Evolutionary conservation across 352 stramenopile species (phyloP), one percentile per base, ranked within the genome.

Genomic region (Peronospora farinosa): DNA sequence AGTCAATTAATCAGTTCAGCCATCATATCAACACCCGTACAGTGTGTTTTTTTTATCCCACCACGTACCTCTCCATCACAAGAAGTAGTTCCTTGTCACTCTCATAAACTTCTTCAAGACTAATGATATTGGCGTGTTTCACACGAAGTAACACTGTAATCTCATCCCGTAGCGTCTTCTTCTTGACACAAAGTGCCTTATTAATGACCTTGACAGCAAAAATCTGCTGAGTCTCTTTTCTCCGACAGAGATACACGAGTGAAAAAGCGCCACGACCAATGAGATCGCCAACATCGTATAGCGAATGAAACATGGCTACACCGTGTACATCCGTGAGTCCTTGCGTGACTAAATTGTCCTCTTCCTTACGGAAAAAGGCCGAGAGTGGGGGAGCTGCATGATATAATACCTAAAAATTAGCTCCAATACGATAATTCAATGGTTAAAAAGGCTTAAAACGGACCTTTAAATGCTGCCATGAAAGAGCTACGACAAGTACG

Each of bases 191-290:
- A 11, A 90, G 66, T 51, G 73, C 62, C 68, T 94, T 94, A 68
- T 94, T 90, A 52, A 94, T 94, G 42, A 92, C 79, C 45, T 94
- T 92, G 53, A 92, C 80, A 6, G 80, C 83, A 54, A 88, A 92
- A 43, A 90, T 63, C 60, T 92, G 70, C 60, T 84, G 72, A 17
- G 78, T 87, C 45, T 81, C 67, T 54, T 94, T 94, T 43, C 79
- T 61, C 31, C 80, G 74, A 47, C 83, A 94, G 36, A 89, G 63
- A 37, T 92, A 91, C 35, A 94, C 83, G 60, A 92, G 79, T 40
- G 83, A 94, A 54, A 92, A 83, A 43, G 78, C 80, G 12, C 83
- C 83, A 17, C 75, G 69, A 25, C 83, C 83, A 39, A 94, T 91
- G 44, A 94, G 60, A 31, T 92, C 78, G 46, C 84, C 84, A 35